A percentile compares a stretch with the other conserved stretches of the same genome.
Evolutionary conservation across 2,329 filamentous ascomycete genomes (phyloP).

Genomic region (Nemania sp.): DNA sequence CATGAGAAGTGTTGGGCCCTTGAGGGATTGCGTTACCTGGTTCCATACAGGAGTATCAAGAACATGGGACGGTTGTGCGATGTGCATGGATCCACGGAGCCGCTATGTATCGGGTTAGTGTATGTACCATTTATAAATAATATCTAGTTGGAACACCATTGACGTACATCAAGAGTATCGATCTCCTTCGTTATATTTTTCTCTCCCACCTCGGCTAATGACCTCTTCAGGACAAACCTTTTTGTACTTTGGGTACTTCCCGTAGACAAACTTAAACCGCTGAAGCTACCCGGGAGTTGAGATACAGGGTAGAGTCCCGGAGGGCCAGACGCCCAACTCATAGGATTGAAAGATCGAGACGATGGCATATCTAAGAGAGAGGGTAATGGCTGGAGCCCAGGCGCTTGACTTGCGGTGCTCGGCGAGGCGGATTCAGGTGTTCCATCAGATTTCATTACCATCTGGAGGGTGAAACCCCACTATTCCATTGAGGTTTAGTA

Average conservation of each 20-base stretch:
- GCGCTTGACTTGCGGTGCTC: not conserved
- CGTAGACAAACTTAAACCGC: not conserved
- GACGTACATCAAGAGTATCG: slow-evolving; percentile 34
- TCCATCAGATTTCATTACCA: slow-evolving; percentile 27
- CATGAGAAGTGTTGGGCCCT: slow-evolving; percentile 35
- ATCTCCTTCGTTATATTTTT: slow-evolving; percentile 31
- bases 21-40: not conserved
- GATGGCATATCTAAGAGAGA: not conserved
- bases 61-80: slow-evolving; percentile 36
- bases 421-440: not conserved
- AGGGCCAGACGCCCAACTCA: not conserved
- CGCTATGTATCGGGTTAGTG: slow-evolving; percentile 22
- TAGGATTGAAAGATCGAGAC: not conserved
- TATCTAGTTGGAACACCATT: not conserved
- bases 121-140: not conserved
- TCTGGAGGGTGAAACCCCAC: slow-evolving; percentile 36
- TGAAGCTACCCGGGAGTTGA: not conserved
- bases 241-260: not conserved
- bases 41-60: slow-evolving; percentile 17
- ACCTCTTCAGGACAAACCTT: slow-evolving; percentile 41
- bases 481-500: not conserved
- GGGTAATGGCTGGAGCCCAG: not conserved
- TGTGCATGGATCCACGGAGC: slow-evolving; percentile 39
- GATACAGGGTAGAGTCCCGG: not conserved
- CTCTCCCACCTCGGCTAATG: slow-evolving; percentile 21